A percentile compares a stretch with the other conserved stretches of the same genome.
phyloP scores from a whole-genome alignment of 805 yeast genomes.

The Metschnikowia hibisci region DNA sequence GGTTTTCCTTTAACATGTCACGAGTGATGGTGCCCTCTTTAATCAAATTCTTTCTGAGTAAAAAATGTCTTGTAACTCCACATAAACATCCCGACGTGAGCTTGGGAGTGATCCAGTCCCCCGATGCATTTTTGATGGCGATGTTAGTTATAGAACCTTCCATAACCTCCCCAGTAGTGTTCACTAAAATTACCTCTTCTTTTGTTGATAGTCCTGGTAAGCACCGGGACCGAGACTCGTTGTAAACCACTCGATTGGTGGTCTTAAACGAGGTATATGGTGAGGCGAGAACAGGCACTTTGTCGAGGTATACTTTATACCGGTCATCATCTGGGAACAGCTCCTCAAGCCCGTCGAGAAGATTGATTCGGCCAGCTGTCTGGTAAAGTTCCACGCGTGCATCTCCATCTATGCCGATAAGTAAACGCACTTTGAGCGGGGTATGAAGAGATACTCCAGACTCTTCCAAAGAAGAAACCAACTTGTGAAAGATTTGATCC shows the following conservation, averaged over 20 bases:
- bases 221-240: constrained; percentile 52
- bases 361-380: constrained; percentile 22
- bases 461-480: constrained; percentile 25
- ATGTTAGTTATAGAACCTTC: constrained; percentile 85
- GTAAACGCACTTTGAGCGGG: constrained; percentile 33
- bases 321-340: constrained; percentile 14
- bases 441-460: constrained; percentile 20
- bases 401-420: constrained; percentile 27
- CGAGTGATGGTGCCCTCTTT: constrained; percentile 49
- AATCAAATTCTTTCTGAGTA: constrained; percentile 51
- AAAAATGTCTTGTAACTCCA: constrained; percentile 71
- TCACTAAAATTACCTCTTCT: constrained; percentile 67
- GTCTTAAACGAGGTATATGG: constrained; percentile 89
- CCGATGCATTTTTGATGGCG: constrained; percentile 51
- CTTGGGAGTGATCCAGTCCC: constrained; percentile 78
- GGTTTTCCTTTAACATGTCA: constrained; percentile 56
- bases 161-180: constrained; percentile 53
- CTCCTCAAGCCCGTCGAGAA: constrained; percentile 28
- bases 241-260: constrained; percentile 63
- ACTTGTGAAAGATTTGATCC: constrained; percentile 34
- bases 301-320: constrained; percentile 66
- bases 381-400: constrained; percentile 32
- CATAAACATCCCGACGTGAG: constrained; percentile 75
- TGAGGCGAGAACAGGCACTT: constrained; percentile 48
- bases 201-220: constrained; percentile 39